Evolutionary conservation across 192 early-diverging fungal species (phyloP).

Genomic region (Backusella sp.): DNA sequence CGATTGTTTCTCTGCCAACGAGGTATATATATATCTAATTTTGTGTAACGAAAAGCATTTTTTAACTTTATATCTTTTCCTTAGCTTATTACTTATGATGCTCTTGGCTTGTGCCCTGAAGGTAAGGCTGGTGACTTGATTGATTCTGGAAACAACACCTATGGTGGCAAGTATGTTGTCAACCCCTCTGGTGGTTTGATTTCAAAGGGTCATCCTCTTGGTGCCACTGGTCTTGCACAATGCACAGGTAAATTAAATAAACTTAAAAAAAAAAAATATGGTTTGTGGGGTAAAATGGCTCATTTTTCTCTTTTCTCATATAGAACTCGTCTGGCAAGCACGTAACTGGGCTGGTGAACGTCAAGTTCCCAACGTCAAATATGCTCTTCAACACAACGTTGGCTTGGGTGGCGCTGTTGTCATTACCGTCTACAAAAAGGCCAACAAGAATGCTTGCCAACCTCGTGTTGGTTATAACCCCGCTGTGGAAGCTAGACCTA

Average conservation of each 20-base stretch:
- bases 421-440: conserved; percentile 54
- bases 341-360: conserved; percentile 64
- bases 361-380: conserved; percentile 62
- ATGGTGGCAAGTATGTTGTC: conserved; percentile 63
- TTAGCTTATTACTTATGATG: conserved; percentile 64
- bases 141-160: conserved; percentile 52
- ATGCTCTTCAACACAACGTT: conserved; percentile 72
- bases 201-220: conserved; percentile 75
- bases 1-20: conserved; percentile 77
- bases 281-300: background rate
- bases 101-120: conserved; percentile 61
- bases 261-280: background rate
- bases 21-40: conserved; percentile 39
- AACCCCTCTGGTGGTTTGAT: conserved; percentile 75
- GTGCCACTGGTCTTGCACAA: conserved; percentile 78
- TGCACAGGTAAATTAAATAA: conserved; percentile 47
- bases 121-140: conserved; percentile 64
- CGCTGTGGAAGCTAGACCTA: conserved; percentile 53
- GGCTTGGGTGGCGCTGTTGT: conserved; percentile 75
- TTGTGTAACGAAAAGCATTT: conserved; percentile 26
- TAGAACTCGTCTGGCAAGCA: conserved; percentile 54
- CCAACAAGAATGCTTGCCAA: conserved; percentile 8
- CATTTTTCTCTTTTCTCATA: background rate
- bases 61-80: background rate
- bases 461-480: conserved; percentile 56